Evolutionary conservation across 163 green algal genomes (phyloP).

Genomic region (Volvox carteri): DNA sequence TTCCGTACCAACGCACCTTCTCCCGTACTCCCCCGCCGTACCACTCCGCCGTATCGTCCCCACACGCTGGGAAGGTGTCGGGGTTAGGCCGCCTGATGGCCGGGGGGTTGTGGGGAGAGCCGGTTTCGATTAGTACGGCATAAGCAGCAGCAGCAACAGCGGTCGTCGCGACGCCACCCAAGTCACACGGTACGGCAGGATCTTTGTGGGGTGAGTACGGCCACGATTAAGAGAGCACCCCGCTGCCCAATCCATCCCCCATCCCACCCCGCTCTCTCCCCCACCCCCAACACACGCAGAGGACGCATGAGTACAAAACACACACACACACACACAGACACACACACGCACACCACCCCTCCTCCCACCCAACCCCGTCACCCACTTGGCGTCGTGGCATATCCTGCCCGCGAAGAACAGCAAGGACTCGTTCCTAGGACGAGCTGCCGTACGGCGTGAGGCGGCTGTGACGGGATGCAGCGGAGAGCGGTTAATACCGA

Average conservation of each 20-base stretch:
- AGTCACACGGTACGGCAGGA: no score
- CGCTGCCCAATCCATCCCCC: no score
- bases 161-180: no score
- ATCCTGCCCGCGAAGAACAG: slow-evolving; percentile 62
- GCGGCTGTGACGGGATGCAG: slow-evolving; percentile 41
- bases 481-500: slow-evolving; percentile 39
- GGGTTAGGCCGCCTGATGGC: slow-evolving; percentile 24
- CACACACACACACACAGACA: background rate
- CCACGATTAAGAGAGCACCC: no score
- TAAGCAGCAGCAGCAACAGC: no score
- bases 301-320: no score
- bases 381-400: slow-evolving; percentile 43
- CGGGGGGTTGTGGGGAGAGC: background rate
- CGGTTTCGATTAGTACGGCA: no score
- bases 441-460: background rate
- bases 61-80: slow-evolving; percentile 13
- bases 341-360: background rate
- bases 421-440: background rate
- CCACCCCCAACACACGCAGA: background rate
- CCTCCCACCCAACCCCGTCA: background rate
- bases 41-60: background rate
- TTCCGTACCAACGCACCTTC: no score
- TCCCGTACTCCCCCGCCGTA: slow-evolving; percentile 54
- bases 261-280: no score
- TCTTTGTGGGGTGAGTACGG: no score